Conservation (phyloP, 75 land plant genomes). For the Selaginella tamariscina region DNA sequence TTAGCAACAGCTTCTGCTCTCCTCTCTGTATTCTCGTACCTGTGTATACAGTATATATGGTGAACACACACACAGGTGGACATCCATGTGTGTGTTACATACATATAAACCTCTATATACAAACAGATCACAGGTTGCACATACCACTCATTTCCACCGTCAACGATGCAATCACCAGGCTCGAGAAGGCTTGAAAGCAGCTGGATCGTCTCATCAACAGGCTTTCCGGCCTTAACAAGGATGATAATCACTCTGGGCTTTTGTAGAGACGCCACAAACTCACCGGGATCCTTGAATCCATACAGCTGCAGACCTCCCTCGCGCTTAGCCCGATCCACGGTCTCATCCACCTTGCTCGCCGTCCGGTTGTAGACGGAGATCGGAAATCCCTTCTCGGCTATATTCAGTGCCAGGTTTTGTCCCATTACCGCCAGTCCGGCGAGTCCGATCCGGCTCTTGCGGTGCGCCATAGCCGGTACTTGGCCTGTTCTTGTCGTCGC, state of each 20-base stretch:
- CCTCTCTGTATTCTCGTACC: constrained; percentile 71
- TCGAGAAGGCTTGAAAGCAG: constrained; percentile 43
- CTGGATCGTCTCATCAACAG: constrained; percentile 59
- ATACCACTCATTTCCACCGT: constrained; percentile 72
- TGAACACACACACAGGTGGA: no score
- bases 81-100: no score
- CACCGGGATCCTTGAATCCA: constrained; percentile 47
- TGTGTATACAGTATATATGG: no score
- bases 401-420: constrained; percentile 36
- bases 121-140: no score
- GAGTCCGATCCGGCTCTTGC: constrained; percentile 19
- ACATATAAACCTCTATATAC: no score
- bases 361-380: constrained; percentile 68
- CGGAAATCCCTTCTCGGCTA: constrained; percentile 39
- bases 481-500: no score
- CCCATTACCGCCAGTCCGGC: constrained; percentile 39
- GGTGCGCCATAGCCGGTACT: neutral
- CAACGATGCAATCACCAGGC: constrained; percentile 56
- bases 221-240: constrained; percentile 59
- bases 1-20: constrained; percentile 18
- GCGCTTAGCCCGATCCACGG: constrained; percentile 50
- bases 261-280: constrained; percentile 54
- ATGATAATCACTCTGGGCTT: constrained; percentile 58
- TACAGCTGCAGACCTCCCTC: constrained; percentile 58
- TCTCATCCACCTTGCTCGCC: constrained; percentile 57